These are phyloP conservation scores for Penicillium sclerotigenum DNA, from an alignment of 2,329 filamentous ascomycete genomes.

Conservation along the genomic window DNA sequence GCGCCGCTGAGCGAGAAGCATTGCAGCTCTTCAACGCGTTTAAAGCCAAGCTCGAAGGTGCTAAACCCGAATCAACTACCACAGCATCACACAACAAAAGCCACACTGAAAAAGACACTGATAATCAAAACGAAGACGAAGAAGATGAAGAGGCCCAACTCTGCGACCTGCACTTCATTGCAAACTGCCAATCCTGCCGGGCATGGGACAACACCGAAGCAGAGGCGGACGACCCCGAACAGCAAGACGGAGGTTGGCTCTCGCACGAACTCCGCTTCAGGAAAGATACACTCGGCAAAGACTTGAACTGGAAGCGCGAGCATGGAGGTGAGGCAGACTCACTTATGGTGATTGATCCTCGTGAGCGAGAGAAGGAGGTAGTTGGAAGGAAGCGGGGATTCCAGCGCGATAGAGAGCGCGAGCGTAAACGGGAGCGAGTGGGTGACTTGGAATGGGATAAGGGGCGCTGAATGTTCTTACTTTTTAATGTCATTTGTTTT, in stretches of 20 bases:
- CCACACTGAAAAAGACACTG: conserved; percentile 11
- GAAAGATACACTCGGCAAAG: conserved; percentile 85
- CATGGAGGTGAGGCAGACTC: conserved; percentile 71
- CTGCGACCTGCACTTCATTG: conserved; percentile 94
- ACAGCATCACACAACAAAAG: conserved; percentile 19
- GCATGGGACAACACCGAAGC: conserved; percentile 65
- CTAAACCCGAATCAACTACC: conserved; percentile 31
- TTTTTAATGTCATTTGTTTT: background rate
- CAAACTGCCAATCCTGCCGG: conserved; percentile 87
- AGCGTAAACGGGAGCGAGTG: conserved; percentile 34
- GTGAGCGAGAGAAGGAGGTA: conserved; percentile 72
- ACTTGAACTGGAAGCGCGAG: conserved; percentile 83
- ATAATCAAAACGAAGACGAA: conserved; percentile 21
- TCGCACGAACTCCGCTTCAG: conserved; percentile 79
- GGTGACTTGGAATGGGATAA: conserved; percentile 39
- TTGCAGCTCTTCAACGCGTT: conserved; percentile 75
- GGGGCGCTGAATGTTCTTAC: conserved; percentile 10
- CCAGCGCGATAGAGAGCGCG: conserved; percentile 38
- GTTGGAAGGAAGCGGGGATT: conserved; percentile 58
- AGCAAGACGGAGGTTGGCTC: conserved; percentile 70
- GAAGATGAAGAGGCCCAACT: conserved; percentile 66
- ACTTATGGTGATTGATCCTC: conserved; percentile 88
- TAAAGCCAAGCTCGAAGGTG: conserved; percentile 66
- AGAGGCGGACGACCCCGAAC: conserved; percentile 43
- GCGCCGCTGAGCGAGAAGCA: conserved; percentile 59